A percentile compares a stretch with the other conserved stretches of the same genome.
Evolutionary conservation across 2,329 filamentous ascomycete species (phyloP).

Genomic region (Lasiodiplodia citricola): DNA sequence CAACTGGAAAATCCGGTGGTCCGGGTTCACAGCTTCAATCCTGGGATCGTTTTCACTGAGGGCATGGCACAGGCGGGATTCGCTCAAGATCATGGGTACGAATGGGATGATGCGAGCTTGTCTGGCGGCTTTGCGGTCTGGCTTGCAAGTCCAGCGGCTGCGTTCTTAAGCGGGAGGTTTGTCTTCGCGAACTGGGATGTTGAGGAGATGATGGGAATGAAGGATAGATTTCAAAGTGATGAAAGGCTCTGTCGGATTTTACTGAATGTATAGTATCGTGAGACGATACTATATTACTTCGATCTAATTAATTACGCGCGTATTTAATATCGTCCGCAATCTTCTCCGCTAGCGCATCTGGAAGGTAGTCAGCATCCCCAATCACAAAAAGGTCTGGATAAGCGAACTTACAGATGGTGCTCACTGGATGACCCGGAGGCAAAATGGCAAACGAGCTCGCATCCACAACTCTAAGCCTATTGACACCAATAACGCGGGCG

Average conservation of each 20-base stretch:
- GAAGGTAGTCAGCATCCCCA: not conserved
- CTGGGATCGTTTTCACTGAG: not conserved
- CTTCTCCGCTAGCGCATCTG: conserved; percentile 6
- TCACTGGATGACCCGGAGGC: conserved; percentile 15
- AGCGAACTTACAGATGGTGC: not conserved
- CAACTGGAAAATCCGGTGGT: conserved; percentile 10
- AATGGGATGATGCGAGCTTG: conserved; percentile 13
- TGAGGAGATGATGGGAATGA: conserved; percentile 34
- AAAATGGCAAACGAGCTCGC: conserved; percentile 30
- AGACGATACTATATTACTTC: too few species aligned
- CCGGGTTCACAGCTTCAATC: conserved; percentile 1
- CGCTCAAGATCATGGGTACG: not conserved
- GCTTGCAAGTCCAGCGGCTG: conserved; percentile 38
- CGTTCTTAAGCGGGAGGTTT: conserved; percentile 30
- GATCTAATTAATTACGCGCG: too few species aligned
- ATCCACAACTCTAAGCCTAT: conserved; percentile 35
- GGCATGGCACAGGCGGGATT: not conserved
- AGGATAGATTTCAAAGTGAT: not conserved
- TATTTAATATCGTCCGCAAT: conserved; percentile 12
- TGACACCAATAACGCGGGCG: conserved; percentile 32
- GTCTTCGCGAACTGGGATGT: conserved; percentile 40
- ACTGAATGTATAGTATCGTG: too few species aligned
- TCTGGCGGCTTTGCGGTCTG: conserved; percentile 36
- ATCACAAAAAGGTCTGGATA: not conserved
- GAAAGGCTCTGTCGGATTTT: too few species aligned